phyloP scores from a whole-genome alignment of 2,329 filamentous ascomycete genomes.

The Leptographium procerum region DNA sequence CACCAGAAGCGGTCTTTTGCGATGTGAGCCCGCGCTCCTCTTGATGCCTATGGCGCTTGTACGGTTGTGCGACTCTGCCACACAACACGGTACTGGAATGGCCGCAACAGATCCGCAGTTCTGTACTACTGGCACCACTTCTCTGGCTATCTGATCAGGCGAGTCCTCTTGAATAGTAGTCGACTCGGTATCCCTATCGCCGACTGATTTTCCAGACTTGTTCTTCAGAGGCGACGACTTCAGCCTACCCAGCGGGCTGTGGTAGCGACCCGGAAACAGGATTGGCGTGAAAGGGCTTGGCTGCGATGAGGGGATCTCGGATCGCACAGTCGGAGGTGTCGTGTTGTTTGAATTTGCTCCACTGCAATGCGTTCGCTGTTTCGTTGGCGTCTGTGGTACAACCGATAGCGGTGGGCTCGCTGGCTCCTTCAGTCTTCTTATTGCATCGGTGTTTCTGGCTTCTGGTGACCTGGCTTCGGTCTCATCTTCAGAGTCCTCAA shows the following conservation, averaged over 20 bases:
- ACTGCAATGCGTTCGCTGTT: neutral
- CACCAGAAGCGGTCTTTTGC: neutral
- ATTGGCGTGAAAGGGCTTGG: constrained; percentile 28
- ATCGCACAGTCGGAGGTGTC: constrained; percentile 12
- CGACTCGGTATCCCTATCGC: neutral
- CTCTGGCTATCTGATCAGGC: neutral
- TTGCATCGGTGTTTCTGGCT: neutral
- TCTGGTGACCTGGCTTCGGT: neutral
- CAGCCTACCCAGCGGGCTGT: constrained; percentile 8
- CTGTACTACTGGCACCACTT: neutral
- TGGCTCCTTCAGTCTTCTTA: neutral
- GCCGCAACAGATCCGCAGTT: neutral
- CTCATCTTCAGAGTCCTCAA: neutral
- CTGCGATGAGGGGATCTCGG: constrained; percentile 34
- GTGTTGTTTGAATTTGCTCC: constrained; percentile 1
- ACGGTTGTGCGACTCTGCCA: neutral
- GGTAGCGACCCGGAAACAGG: constrained; percentile 29
- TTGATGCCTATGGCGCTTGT: neutral
- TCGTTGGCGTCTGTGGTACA: neutral
- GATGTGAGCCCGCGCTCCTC: neutral
- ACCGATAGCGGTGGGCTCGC: neutral
- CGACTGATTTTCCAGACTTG: neutral
- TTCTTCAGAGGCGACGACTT: constrained; percentile 3
- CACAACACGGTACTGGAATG: neutral
- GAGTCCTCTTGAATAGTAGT: neutral